Evolutionary conservation across 805 yeast species (phyloP).

Genomic region (Wickerhamiella azyma): DNA sequence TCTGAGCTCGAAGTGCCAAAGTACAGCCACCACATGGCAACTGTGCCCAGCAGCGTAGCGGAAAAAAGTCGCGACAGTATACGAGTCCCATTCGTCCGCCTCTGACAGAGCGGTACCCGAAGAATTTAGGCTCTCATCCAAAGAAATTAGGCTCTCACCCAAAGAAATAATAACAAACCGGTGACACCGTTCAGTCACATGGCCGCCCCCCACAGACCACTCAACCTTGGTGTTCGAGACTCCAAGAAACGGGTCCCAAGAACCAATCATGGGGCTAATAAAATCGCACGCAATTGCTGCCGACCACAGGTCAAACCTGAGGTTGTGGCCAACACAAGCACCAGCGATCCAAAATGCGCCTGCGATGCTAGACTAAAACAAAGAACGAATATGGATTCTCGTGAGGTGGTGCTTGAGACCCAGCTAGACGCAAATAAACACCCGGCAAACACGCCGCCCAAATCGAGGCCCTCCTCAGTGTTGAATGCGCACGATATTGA

Average conservation of each 20-base stretch:
- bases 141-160: slow-evolving; percentile 1
- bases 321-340: neutral
- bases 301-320: neutral
- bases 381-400: no score
- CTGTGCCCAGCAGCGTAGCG: neutral
- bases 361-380: no score
- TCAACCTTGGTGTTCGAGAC: neutral
- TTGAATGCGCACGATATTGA: neutral
- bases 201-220: neutral
- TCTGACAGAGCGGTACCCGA: neutral
- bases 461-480: neutral
- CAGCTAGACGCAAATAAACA: neutral
- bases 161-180: slow-evolving; percentile 1
- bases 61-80: neutral
- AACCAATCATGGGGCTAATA: neutral
- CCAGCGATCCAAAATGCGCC: slow-evolving; percentile 4
- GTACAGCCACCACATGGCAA: slow-evolving; percentile 4
- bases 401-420: no score
- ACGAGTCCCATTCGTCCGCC: neutral
- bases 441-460: neutral
- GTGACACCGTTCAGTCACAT: neutral
- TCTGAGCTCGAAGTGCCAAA: neutral
- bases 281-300: neutral
- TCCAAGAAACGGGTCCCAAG: neutral
- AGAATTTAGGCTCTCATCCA: neutral